phyloP scores from a whole-genome alignment of 805 yeast species.

The Monosporozyma siamensis region DNA sequence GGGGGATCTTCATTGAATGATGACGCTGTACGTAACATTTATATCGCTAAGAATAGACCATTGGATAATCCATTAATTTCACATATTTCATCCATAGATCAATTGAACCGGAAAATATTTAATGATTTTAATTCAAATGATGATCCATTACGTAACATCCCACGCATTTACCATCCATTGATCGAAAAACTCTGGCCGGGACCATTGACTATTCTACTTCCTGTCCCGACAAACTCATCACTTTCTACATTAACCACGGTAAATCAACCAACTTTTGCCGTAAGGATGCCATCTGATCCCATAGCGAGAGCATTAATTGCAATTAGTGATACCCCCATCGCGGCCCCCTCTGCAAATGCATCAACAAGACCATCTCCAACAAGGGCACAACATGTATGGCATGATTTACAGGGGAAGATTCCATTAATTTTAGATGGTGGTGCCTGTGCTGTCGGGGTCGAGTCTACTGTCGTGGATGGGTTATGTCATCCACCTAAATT shows the following conservation, averaged over 20 bases:
- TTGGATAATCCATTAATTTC: constrained; percentile 91
- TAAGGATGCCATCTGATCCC: constrained; percentile 78
- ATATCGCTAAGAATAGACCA: constrained; percentile 85
- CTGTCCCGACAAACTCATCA: constrained; percentile 38
- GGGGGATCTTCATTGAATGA: constrained; percentile 81
- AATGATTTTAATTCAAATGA: constrained; percentile 20
- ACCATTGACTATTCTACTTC: constrained; percentile 79
- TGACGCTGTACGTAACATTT: constrained; percentile 65
- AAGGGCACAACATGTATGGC: constrained; percentile 70
- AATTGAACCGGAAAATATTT: constrained; percentile 54
- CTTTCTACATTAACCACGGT: constrained; percentile 76
- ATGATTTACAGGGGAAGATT: constrained; percentile 70
- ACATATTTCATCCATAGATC: constrained; percentile 72
- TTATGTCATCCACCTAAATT: constrained; percentile 75
- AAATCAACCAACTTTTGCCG: constrained; percentile 83
- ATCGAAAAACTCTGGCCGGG: constrained; percentile 88
- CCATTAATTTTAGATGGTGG: constrained; percentile 92
- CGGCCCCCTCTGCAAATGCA: constrained; percentile 97
- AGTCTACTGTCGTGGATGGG: constrained; percentile 91
- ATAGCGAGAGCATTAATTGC: constrained; percentile 87
- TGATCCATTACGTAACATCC: constrained; percentile 38
- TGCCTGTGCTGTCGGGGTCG: constrained; percentile 77
- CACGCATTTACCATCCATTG: constrained; percentile 55
- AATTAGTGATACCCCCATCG: constrained; percentile 76
- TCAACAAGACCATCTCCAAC: constrained; percentile 95